A percentile compares a stretch with the other conserved stretches of the same genome.
Evolutionary conservation across 2,329 filamentous ascomycete species (phyloP).

Genomic region (Orbilia blumenaviensis): DNA sequence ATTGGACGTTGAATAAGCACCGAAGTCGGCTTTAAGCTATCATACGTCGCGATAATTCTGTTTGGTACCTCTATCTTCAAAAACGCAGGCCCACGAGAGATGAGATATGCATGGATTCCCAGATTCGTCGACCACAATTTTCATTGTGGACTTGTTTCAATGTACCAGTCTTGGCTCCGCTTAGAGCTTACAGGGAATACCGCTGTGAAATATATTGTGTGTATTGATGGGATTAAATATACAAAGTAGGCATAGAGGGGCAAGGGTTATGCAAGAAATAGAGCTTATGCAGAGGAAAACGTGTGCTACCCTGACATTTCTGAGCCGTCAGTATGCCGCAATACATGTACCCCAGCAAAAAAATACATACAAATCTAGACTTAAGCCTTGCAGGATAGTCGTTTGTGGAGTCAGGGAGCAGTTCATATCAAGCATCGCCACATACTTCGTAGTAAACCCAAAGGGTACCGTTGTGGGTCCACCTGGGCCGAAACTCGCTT

Average conservation of each 20-base stretch:
- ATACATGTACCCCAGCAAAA: background rate
- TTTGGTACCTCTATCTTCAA: background rate
- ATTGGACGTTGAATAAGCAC: background rate
- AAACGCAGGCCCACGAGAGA: background rate
- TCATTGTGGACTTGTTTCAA: background rate
- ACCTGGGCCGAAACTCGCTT: background rate
- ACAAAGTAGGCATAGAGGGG: background rate
- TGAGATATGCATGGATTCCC: background rate
- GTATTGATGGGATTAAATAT: background rate
- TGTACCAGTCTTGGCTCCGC: background rate
- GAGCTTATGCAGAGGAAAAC: too few relatives aligned
- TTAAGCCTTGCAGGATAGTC: background rate
- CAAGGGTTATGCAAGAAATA: too few relatives aligned
- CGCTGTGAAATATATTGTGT: too few relatives aligned
- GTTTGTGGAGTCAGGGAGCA: constrained; percentile 1
- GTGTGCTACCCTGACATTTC: too few relatives aligned
- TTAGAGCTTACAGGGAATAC: too few relatives aligned
- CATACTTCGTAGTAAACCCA: background rate
- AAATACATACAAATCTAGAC: background rate
- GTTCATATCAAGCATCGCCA: background rate
- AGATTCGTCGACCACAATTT: background rate
- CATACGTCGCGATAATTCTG: background rate
- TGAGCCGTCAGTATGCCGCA: too few relatives aligned
- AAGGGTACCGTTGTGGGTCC: background rate
- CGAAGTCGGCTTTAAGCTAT: background rate